Evolutionary conservation across 1,284 basidiomycete species (phyloP).

Genomic region (Papiliotrema laurentii): DNA sequence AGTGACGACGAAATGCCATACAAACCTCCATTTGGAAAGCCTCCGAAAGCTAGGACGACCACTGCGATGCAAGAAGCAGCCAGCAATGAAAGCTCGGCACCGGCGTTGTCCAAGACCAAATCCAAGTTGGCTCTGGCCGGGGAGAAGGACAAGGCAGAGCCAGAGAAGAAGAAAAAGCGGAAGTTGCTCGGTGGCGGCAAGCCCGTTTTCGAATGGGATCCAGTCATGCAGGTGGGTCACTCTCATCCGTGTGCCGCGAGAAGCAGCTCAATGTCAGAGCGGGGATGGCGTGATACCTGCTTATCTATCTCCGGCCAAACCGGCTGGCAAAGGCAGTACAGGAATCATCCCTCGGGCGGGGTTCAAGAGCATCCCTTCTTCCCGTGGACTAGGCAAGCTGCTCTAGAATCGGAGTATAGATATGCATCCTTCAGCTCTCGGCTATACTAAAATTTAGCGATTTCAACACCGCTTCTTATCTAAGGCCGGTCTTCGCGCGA

Average conservation of each 20-base stretch:
- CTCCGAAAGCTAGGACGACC: not conserved
- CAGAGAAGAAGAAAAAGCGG: slow-evolving; percentile 44
- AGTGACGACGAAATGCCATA: not conserved
- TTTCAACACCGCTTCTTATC: no score
- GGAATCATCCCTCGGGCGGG: slow-evolving; percentile 36
- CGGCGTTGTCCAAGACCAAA: slow-evolving; percentile 5
- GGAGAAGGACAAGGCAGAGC: not conserved
- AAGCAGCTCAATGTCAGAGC: slow-evolving; percentile 21
- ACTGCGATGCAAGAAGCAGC: not conserved
- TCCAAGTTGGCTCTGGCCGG: not conserved
- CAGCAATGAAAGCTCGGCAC: not conserved
- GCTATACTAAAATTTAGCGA: no score
- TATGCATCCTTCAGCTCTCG: no score
- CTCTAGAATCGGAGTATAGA: no score
- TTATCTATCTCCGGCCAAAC: slow-evolving; percentile 34
- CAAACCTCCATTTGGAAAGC: not conserved
- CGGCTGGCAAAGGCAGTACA: slow-evolving; percentile 8
- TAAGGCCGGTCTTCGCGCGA: no score
- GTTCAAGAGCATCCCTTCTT: slow-evolving; percentile 10
- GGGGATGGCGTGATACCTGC: slow-evolving; percentile 44
- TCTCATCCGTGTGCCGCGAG: not conserved
- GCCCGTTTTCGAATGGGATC: slow-evolving; percentile 40
- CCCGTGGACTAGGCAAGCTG: not conserved
- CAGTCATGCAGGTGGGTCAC: slow-evolving; percentile 36
- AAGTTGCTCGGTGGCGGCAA: slow-evolving; percentile 28